Conservation (phyloP, 139 green algal species). For the Chlorella sp. region DNA sequence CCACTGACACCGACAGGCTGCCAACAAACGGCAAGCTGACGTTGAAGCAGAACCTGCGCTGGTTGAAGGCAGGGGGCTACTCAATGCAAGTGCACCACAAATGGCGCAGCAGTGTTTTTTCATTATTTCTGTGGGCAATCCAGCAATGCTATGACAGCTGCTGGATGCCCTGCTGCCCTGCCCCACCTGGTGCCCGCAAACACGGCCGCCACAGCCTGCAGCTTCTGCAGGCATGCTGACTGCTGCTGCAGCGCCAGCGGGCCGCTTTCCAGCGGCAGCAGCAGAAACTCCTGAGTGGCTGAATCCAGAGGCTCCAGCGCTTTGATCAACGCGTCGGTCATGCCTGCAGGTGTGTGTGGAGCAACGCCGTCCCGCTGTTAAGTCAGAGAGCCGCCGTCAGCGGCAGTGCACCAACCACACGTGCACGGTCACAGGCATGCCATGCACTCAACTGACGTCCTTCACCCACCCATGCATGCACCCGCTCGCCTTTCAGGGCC, state of each 20-base stretch:
- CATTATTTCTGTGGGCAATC: too few species aligned
- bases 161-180: background rate
- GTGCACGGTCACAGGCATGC: background rate
- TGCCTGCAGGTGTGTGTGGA: background rate
- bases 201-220: background rate
- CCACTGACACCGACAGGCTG: background rate
- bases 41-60: background rate
- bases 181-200: background rate
- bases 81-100: too few species aligned
- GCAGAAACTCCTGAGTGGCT: background rate
- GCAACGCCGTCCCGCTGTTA: background rate
- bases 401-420: background rate
- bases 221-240: background rate
- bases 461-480: background rate
- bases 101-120: too few species aligned
- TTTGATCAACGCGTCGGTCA: slow-evolving; percentile 8
- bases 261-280: slow-evolving; percentile 38
- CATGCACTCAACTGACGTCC: background rate
- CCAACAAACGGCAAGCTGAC: background rate
- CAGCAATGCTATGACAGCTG: too few species aligned
- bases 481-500: background rate
- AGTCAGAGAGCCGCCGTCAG: too few species aligned
- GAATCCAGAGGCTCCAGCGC: background rate
- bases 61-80: too few species aligned
- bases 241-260: slow-evolving; percentile 32